These are phyloP conservation scores for Penicillium antarcticum DNA, from an alignment of 495 filamentous ascomycete genomes.

Conservation along the genomic window DNA sequence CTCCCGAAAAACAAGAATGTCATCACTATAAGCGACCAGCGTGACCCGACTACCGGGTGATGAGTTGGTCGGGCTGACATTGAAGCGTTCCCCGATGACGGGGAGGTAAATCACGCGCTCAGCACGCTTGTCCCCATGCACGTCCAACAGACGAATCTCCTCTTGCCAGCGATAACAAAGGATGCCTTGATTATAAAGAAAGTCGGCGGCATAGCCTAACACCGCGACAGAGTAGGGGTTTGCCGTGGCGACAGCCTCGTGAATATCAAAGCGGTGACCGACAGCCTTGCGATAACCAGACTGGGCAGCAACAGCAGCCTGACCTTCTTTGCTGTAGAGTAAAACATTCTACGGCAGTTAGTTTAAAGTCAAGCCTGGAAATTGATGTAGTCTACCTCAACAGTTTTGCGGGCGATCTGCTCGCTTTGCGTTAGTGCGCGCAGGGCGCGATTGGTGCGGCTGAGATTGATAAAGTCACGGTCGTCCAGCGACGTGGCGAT, in stretches of 20 bases:
- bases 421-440: constrained; percentile 53
- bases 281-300: constrained; percentile 54
- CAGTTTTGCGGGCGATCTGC: constrained; percentile 56
- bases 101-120: constrained; percentile 61
- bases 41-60: constrained; percentile 36
- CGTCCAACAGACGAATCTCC: constrained; percentile 61
- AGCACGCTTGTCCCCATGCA: constrained; percentile 46
- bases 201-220: constrained; percentile 57
- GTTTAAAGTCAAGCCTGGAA: background rate
- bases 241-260: constrained; percentile 59
- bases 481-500: constrained; percentile 47
- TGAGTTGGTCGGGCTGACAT: too few species aligned
- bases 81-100: too few species aligned
- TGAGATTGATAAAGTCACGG: constrained; percentile 39
- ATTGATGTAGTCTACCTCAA: constrained; percentile 48
- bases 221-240: constrained; percentile 59
- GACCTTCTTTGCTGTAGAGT: constrained; percentile 56
- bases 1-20: constrained; percentile 54
- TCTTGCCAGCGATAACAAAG: constrained; percentile 58
- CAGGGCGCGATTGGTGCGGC: constrained; percentile 51
- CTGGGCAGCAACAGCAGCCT: constrained; percentile 40
- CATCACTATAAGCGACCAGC: constrained; percentile 59
- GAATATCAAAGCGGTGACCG: constrained; percentile 56
- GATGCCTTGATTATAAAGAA: constrained; percentile 60
- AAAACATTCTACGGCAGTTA: constrained; percentile 47